Percentiles rank a stretch among this genome's conserved stretches.
These are phyloP conservation scores for Neurospora sp. DNA, from an alignment of 495 filamentous ascomycete species.

Conservation along the genomic window DNA sequence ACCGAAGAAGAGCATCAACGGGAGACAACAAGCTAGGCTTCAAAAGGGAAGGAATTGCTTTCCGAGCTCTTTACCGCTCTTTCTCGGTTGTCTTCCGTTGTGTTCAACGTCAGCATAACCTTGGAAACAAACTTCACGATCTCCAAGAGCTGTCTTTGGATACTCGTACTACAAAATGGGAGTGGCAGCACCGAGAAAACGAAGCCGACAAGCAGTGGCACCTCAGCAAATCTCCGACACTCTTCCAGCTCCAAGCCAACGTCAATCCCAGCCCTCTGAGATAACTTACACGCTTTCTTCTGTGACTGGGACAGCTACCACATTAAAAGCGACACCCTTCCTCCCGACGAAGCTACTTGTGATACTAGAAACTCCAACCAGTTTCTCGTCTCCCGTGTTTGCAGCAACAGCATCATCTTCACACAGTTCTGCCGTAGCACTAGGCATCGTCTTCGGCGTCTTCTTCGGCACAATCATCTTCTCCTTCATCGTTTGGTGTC, in stretches of 20 bases:
- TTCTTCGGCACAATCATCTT: neutral
- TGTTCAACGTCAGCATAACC: neutral
- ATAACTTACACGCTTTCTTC: neutral
- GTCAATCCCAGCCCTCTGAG: neutral
- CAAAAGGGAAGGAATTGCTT: neutral
- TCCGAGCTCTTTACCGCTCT: neutral
- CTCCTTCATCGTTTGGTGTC: neutral
- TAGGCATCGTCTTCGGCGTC: neutral
- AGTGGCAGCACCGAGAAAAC: neutral
- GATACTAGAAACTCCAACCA: neutral
- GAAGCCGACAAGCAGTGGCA: neutral
- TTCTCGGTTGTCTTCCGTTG: neutral
- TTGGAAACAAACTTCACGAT: neutral
- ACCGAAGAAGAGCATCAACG: neutral
- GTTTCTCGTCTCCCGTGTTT: neutral
- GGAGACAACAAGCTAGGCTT: neutral
- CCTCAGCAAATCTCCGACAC: neutral
- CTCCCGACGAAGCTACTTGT: neutral
- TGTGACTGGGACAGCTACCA: neutral
- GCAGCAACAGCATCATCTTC: neutral
- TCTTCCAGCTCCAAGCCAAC: neutral
- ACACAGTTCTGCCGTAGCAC: neutral
- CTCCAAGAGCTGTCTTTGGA: neutral
- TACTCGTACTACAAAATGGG: neutral
- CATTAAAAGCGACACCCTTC: neutral